Conservation (phyloP, 495 filamentous ascomycete species). For the Friedmanniomyces endolithicus region DNA sequence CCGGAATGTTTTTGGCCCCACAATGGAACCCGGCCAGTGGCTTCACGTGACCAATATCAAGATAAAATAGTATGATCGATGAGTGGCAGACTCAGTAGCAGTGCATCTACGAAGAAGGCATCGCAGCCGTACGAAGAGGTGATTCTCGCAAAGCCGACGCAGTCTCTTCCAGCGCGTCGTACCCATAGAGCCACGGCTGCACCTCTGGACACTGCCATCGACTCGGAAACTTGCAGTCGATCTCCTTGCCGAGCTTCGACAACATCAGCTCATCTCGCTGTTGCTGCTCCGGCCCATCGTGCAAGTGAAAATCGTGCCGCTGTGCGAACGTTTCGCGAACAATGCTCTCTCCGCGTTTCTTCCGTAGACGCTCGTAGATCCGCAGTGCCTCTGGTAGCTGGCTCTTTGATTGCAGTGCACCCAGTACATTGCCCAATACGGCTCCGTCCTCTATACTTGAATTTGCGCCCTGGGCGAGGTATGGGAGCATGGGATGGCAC, state of each 20-base stretch:
- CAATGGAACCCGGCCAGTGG: neutral
- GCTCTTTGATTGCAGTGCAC: neutral
- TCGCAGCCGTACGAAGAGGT: neutral
- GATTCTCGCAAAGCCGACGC: conserved; percentile 9
- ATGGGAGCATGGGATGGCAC: conserved; percentile 26
- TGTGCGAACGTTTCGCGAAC: conserved; percentile 25
- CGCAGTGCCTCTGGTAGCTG: conserved; percentile 16
- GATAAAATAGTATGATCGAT: no score
- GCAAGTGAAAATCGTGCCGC: conserved; percentile 20
- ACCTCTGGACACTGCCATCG: conserved; percentile 22
- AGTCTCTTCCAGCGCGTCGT: conserved; percentile 22
- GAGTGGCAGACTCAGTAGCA: no score
- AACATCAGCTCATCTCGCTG: conserved; percentile 22
- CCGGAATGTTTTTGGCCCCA: neutral
- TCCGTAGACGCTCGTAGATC: conserved; percentile 19
- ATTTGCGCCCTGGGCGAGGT: conserved; percentile 26
- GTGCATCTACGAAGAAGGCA: no score
- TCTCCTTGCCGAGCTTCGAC: conserved; percentile 19
- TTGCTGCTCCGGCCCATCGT: conserved; percentile 21
- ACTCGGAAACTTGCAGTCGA: conserved; percentile 21
- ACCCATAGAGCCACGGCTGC: conserved; percentile 26
- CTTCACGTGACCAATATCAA: no score
- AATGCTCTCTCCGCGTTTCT: conserved; percentile 22
- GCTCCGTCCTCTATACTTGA: conserved; percentile 24
- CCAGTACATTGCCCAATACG: conserved; percentile 20